Evolutionary conservation across 306 rosid species (phyloP), one percentile per base, ranked within the genome.

Genomic region (Quercus alba): DNA sequence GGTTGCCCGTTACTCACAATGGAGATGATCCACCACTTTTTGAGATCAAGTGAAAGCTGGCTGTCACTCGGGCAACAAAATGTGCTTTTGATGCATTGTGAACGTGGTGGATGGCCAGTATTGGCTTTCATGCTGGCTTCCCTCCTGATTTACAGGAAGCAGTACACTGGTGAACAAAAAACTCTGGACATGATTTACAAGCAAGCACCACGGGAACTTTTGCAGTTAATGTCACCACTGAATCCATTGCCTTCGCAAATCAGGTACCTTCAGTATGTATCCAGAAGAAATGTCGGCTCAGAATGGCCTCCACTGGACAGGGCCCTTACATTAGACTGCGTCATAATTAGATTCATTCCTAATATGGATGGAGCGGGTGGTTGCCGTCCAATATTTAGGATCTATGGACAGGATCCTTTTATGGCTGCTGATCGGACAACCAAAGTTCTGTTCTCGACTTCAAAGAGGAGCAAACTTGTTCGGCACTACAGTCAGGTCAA

Each of bases 21-120:
- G 98, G 99, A 96, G 85, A 90, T 86, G 84, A 86, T 96, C 72
- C 99, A 96, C 87, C 99, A 96, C 85, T 93, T 90, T 87, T 81
- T 96, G 83, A 91, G 97, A 78, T 96, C 99, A 58, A 82, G 99
- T 73, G 99, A 96, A 87, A 96, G 82, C 84, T 96, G 99, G 99
- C 94, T 90, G 58, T 90, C 90, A 73, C 97, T 96, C 28, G 97
- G 92, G 72, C 97, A 81, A 5, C 93, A 90, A 41, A 96, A 96
- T 73, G 76, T 91, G 62, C 88, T 96, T 81, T 84, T 96, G 87
- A 91, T 96, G 98, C 97, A 93, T 75, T 96, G 99, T 62, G 98
- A 96, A 70, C 84, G 94, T 77, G 97, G 97, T 26, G 99, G 98
- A 64, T 96, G 98, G 99, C 94, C 94, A 2, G 92, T 96, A 62